Conservation (phyloP, 352 stramenopile genomes). For the Phytophthora uliginosa region DNA sequence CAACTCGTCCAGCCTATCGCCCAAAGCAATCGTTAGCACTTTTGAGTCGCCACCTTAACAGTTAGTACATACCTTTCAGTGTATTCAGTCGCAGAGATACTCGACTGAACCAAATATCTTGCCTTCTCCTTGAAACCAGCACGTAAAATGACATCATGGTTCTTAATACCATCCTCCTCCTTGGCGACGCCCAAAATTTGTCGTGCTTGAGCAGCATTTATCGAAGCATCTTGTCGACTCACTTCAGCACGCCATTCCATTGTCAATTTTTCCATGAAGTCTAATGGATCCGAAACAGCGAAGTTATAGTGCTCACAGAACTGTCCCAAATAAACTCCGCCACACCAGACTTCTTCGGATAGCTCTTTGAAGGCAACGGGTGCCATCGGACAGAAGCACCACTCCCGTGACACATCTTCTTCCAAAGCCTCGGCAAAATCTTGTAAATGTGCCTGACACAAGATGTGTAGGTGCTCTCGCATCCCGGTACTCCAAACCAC, state of each 20-base stretch:
- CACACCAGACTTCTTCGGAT: conserved; percentile 93
- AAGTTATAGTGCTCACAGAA: conserved; percentile 92
- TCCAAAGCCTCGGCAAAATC: conserved; percentile 92
- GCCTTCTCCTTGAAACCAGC: conserved; percentile 67
- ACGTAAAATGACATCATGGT: conserved; percentile 43
- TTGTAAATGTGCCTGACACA: conserved; percentile 92
- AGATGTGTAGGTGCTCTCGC: conserved; percentile 89
- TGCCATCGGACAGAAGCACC: conserved; percentile 94
- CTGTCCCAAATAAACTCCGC: conserved; percentile 94
- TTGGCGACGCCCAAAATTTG: conserved; percentile 41
- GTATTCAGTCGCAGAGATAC: conserved; percentile 41
- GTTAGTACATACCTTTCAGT: conserved; percentile 46
- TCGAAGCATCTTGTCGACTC: conserved; percentile 34
- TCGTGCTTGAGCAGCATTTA: conserved; percentile 53
- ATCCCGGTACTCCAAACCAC: conserved; percentile 97
- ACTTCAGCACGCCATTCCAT: conserved; percentile 85
- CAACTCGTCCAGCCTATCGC: conserved; percentile 48
- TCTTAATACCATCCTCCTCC: conserved; percentile 19
- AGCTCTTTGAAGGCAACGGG: conserved; percentile 92
- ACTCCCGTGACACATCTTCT: conserved; percentile 91
- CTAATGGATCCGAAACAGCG: conserved; percentile 85
- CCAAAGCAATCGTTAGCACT: conserved; percentile 14
- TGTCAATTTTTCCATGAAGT: conserved; percentile 88
- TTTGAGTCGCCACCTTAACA: neutral
- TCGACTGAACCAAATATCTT: conserved; percentile 42